These are phyloP conservation scores for Pilaira anomala DNA, from an alignment of 192 early-diverging fungal genomes.

Conservation along the genomic window DNA sequence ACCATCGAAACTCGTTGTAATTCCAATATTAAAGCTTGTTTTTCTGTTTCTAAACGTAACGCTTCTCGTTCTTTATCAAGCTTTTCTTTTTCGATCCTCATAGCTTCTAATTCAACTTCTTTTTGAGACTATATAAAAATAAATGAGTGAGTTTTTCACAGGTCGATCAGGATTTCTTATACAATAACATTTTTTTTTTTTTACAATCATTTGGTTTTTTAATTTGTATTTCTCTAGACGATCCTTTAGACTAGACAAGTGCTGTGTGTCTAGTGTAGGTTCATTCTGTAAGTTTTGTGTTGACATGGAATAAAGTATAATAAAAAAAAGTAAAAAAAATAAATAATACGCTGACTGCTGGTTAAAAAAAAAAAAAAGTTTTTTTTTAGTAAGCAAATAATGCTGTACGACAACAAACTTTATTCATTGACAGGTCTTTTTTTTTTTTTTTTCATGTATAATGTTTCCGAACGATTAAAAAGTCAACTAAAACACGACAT, in stretches of 20 bases:
- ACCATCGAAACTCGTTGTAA: not conserved
- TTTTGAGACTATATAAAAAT: not conserved
- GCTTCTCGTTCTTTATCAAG: no score
- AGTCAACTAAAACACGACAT: not conserved
- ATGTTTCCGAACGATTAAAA: not conserved
- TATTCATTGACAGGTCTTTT: conserved; percentile 7
- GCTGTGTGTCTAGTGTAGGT: no score
- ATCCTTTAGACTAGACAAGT: no score
- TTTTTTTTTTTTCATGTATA: conserved; percentile 4
- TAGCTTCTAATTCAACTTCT: not conserved
- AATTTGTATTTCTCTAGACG: no score
- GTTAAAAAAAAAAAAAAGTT: no score
- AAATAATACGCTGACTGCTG: no score
- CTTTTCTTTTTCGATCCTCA: not conserved
- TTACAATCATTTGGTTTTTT: no score
- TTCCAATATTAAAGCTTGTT: not conserved
- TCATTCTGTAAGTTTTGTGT: no score
- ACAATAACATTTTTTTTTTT: no score
- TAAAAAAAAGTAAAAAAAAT: no score
- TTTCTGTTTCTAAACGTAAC: not conserved
- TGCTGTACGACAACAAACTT: not conserved
- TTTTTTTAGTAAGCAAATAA: not conserved
- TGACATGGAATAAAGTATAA: no score
- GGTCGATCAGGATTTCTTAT: no score
- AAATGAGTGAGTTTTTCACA: not conserved